Evolutionary conservation across 441 rosid genomes (phyloP), one percentile per base, ranked within the genome.

Genomic region (Oxalis stricta): DNA sequence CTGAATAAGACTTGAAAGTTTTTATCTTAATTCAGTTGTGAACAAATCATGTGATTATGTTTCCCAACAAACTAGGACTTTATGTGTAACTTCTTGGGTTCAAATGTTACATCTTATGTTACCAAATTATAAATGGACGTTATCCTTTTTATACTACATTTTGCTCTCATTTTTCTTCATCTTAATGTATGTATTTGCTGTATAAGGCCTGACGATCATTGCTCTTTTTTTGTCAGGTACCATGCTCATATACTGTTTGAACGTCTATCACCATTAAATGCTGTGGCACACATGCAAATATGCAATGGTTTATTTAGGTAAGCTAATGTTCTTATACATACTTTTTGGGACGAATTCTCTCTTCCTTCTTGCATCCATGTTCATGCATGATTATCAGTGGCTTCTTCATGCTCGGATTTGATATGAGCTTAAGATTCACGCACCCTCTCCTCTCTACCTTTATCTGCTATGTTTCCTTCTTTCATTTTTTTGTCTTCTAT

Each of bases 221-320:
- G n/a, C 48, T 19, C 45, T 4, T 35, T 11, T 54, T 46, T 53
- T 56, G 23, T 56, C 82, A 93, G 97, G 99, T 68, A 59, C 64
- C 97, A 93, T 66, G 97, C 97, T 50, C 72, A 72, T 52, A 56
- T 77, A 44, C 54, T 88, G 46, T 85, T 88, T 52, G 78, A 79
- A 56, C 94, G 95, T 17, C 83, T 93, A 52, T 71, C 94, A 45
- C 68, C 75, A 5, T 82, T 93, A 60, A 83, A 88, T 72, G 86
- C 96, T 1, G 99, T 83, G 73, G 95, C 88, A 21, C 96, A 93
- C 65, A 53, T 53, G 63, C 84, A 73, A 66, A 84, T 93, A 46
- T 88, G 96, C 60, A 56, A 56, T 56, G 82, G 82, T 41, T 68
- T 93, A 64, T 70, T 88, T 52, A 77, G 96, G 99, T 93, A 64